Conservation (phyloP, 331 rosid species). For the Quercus tomentella region DNA sequence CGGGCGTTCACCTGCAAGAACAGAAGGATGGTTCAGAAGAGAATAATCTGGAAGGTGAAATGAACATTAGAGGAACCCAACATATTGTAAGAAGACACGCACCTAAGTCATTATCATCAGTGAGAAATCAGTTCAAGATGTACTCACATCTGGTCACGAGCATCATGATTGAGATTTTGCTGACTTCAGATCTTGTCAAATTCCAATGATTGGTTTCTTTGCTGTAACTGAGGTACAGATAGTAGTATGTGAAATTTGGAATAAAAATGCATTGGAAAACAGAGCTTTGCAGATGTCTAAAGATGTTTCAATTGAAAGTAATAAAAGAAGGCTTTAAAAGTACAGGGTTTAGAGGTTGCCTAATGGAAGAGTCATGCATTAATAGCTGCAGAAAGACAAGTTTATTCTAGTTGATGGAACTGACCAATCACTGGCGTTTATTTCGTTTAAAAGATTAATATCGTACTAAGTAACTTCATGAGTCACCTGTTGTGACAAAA, state of each 20-base stretch:
- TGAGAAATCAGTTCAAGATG: conserved; percentile 67
- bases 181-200: conserved; percentile 66
- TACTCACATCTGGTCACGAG: conserved; percentile 72
- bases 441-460: too few relatives aligned
- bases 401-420: too few relatives aligned
- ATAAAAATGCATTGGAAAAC: too few relatives aligned
- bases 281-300: too few relatives aligned
- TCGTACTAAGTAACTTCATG: background rate
- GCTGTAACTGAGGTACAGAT: conserved; percentile 40
- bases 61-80: background rate
- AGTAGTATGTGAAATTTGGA: too few relatives aligned
- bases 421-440: too few relatives aligned
- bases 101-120: conserved; percentile 79
- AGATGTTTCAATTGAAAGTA: too few relatives aligned
- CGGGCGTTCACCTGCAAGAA: background rate
- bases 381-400: too few relatives aligned
- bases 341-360: too few relatives aligned
- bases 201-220: conserved; percentile 50
- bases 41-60: conserved; percentile 18
- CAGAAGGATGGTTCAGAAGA: conserved; percentile 4
- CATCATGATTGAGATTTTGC: conserved; percentile 70
- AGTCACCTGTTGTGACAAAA: background rate
- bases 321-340: too few relatives aligned
- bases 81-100: conserved; percentile 4
- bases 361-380: too few relatives aligned